Evolutionary conservation across 2,329 filamentous ascomycete genomes (phyloP).

Genomic region (Ascochyta viciae-villosae): DNA sequence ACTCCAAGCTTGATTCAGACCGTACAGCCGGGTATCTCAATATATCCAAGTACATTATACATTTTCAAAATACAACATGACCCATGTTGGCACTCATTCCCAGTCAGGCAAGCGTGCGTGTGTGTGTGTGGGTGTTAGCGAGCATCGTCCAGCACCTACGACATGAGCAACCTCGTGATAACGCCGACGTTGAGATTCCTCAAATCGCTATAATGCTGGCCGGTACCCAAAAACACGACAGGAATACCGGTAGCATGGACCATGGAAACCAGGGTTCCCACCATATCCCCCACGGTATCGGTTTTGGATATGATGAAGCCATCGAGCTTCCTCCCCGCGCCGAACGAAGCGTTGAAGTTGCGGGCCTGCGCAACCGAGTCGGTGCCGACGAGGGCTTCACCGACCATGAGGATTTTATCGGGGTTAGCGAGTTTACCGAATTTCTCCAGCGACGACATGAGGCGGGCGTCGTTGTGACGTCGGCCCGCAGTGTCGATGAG

Average conservation of each 20-base stretch:
- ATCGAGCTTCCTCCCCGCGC: slow-evolving; percentile 78
- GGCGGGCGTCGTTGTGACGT: slow-evolving; percentile 90
- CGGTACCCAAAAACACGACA: slow-evolving; percentile 85
- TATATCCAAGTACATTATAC: not conserved
- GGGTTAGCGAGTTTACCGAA: slow-evolving; percentile 96
- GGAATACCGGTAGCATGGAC: slow-evolving; percentile 97
- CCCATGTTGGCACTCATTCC: too few relatives aligned
- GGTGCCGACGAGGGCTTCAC: slow-evolving; percentile 89
- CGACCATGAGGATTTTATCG: slow-evolving; percentile 98
- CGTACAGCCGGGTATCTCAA: not conserved
- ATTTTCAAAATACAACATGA: not conserved
- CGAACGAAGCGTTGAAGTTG: slow-evolving; percentile 95
- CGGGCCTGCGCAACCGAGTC: slow-evolving; percentile 94
- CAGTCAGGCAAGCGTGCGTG: too few relatives aligned
- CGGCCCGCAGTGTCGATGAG: slow-evolving; percentile 96
- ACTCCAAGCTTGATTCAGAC: not conserved
- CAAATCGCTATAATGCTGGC: slow-evolving; percentile 72
- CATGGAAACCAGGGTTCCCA: slow-evolving; percentile 92
- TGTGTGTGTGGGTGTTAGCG: too few relatives aligned
- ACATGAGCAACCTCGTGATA: slow-evolving; percentile 68
- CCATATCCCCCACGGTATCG: slow-evolving; percentile 99
- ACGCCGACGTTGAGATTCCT: slow-evolving; percentile 69
- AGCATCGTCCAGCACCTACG: slow-evolving; percentile 29
- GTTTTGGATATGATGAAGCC: slow-evolving; percentile 99
- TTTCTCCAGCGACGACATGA: slow-evolving; percentile 97